Evolutionary conservation across 306 rosid species (phyloP), one percentile per base, ranked within the genome.

Genomic region (Vicia sativa): DNA sequence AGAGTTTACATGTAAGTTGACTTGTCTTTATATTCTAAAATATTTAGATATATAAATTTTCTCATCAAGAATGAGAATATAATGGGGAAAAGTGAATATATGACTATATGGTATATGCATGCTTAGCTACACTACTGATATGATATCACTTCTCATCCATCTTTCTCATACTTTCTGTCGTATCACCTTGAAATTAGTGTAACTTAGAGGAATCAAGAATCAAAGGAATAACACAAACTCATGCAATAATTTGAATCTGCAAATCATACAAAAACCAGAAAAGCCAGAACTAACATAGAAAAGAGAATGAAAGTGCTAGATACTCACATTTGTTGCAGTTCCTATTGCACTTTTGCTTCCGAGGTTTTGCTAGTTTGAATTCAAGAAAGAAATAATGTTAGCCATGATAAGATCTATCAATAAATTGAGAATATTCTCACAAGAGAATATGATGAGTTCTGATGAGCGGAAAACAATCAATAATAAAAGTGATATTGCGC

Each of bases 401-500:
- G 39, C 41, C 34, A 46, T 62, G 60, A 65, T 35, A 53, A 65
- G 60, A 77, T 69, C 13, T 35, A 49, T 52, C 39, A 14, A 43
- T 8, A 21, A 23, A 9, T 37, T 29, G 53, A 21, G 43, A 74
- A 62, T 63, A 74, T 42, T 63, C 25, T 55, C 4, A 54, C 7
- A 45, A 67, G 68, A 83, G 70, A 76, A 55, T 68, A 65, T 68
- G 62, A 75, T 60, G 55, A 58, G 61, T 53, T 79, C 62, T 64
- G 58, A 34, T 77, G 71, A 74, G 75, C 62, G 80, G 79, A 77
- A 81, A 77, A 70, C 64, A 69, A 26, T 55, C 61, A 58, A 64
- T 43, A 65, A 76, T 53, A 87, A 87, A 88, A 95, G 97, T 95
- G 99, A 95, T 95, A 95, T 95, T 95, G 99, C 97, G 99, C 99